Evolutionary conservation across 441 rosid species (phyloP).

Genomic region (Corymbia citriodora): DNA sequence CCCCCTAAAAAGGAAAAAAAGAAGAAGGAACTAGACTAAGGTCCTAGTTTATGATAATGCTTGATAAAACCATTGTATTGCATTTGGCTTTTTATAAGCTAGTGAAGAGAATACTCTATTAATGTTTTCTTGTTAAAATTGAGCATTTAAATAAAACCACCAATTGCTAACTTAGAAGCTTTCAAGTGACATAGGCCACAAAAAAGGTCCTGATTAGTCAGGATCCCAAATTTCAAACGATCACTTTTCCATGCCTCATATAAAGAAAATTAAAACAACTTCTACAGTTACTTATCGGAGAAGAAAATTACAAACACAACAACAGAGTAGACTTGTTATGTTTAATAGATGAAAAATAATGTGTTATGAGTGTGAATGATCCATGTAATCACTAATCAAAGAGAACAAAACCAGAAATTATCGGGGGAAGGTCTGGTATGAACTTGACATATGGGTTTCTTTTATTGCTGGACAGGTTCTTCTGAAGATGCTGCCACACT

Average conservation of each 20-base stretch:
- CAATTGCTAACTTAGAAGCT: not conserved
- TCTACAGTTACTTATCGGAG: not conserved
- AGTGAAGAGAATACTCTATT: not conserved
- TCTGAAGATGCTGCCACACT: conserved; percentile 80
- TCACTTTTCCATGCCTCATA: not conserved
- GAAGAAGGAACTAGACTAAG: not conserved
- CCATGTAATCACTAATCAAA: not conserved
- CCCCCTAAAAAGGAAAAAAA: not conserved
- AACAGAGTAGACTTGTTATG: not conserved
- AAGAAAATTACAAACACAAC: not conserved
- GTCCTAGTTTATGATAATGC: not conserved
- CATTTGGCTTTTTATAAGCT: not conserved
- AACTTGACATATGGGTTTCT: not conserved
- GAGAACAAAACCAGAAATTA: not conserved
- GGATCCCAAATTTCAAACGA: not conserved
- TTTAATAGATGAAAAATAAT: not conserved
- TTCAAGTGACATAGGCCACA: not conserved
- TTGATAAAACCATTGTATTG: not conserved
- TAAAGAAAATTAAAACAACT: not conserved
- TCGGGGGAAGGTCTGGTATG: not conserved
- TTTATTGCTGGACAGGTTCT: conserved; percentile 47
- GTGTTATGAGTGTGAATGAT: not conserved
- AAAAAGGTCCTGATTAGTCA: not conserved
- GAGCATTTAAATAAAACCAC: not conserved
- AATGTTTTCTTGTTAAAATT: not conserved